Conservation (phyloP, 2,329 filamentous ascomycete species). For the Hypoxylon sp. region DNA sequence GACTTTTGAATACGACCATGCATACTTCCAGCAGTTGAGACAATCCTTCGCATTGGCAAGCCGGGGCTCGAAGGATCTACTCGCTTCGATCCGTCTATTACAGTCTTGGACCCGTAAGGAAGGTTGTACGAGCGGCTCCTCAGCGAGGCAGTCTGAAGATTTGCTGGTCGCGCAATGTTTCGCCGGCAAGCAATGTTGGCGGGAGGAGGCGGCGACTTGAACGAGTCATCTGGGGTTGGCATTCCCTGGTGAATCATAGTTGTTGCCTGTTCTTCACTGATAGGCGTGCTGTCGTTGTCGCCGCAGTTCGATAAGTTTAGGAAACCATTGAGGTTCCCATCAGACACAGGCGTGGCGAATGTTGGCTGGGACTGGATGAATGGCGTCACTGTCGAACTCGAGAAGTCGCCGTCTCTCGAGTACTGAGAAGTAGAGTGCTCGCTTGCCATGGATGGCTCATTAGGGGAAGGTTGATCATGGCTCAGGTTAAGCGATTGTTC, state of each 20-base stretch:
- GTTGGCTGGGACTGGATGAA: slow-evolving; percentile 41
- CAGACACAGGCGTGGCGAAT: slow-evolving; percentile 35
- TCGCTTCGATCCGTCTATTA: slow-evolving; percentile 60
- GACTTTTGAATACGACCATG: slow-evolving; percentile 58
- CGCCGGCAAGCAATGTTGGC: slow-evolving; percentile 67
- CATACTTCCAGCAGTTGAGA: slow-evolving; percentile 61
- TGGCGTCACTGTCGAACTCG: slow-evolving; percentile 34
- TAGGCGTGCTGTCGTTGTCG: slow-evolving; percentile 18
- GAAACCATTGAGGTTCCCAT: slow-evolving; percentile 32
- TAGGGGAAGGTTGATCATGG: slow-evolving; percentile 40
- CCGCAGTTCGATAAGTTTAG: neutral
- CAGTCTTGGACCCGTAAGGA: slow-evolving; percentile 58
- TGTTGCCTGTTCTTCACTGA: slow-evolving; percentile 34
- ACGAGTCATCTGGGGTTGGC: slow-evolving; percentile 48
- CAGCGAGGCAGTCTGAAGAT: slow-evolving; percentile 60
- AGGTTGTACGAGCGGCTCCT: slow-evolving; percentile 57
- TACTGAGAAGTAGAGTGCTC: slow-evolving; percentile 42
- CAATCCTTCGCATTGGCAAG: slow-evolving; percentile 63
- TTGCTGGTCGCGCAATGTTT: slow-evolving; percentile 61
- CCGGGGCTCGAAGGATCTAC: slow-evolving; percentile 58
- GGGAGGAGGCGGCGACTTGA: slow-evolving; percentile 62
- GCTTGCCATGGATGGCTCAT: slow-evolving; percentile 39
- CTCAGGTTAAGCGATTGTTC: slow-evolving; percentile 22
- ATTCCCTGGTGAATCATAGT: slow-evolving; percentile 39
- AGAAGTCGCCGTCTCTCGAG: slow-evolving; percentile 30